Evolutionary conservation across 345 rosid species (phyloP).

Genomic region (Clarkia xantiana): DNA sequence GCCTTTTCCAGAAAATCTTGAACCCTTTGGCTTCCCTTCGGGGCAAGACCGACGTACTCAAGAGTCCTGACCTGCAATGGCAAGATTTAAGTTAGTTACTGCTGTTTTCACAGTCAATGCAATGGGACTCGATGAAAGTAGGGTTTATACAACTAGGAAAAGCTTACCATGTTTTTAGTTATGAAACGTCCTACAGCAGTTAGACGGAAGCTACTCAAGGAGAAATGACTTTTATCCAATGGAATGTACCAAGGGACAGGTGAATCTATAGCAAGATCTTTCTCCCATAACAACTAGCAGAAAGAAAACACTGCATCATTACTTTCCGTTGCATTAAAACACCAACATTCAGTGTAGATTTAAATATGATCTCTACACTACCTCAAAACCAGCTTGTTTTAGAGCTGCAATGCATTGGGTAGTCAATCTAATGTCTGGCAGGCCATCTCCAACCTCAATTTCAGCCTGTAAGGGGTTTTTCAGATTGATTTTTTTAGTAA

Average conservation of each 20-base stretch:
- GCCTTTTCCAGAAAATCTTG: constrained; percentile 81
- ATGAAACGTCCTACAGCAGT: constrained; percentile 64
- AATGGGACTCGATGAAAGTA: too few species aligned
- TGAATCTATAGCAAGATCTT: constrained; percentile 57
- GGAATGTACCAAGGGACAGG: constrained; percentile 79
- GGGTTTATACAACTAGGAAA: too few species aligned
- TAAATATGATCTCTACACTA: constrained; percentile 23
- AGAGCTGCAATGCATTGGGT: constrained; percentile 74
- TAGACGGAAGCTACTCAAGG: constrained; percentile 66
- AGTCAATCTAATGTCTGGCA: constrained; percentile 79
- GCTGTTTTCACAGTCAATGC: not conserved
- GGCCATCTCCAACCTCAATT: constrained; percentile 92
- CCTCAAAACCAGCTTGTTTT: constrained; percentile 84
- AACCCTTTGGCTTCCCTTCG: constrained; percentile 91
- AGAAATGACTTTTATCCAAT: constrained; percentile 59
- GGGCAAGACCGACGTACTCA: constrained; percentile 75
- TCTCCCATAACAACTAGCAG: constrained; percentile 68
- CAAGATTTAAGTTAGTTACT: not conserved
- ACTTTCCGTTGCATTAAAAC: not conserved
- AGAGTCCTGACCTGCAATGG: constrained; percentile 56
- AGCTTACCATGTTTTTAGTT: constrained; percentile 70
- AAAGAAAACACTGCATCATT: not conserved
- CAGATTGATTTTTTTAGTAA: not conserved
- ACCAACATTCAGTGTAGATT: too few species aligned
- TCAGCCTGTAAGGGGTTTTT: constrained; percentile 37